These are phyloP conservation scores for Aspergillus taichungensis DNA, from an alignment of 495 filamentous ascomycete species.

Conservation along the genomic window DNA sequence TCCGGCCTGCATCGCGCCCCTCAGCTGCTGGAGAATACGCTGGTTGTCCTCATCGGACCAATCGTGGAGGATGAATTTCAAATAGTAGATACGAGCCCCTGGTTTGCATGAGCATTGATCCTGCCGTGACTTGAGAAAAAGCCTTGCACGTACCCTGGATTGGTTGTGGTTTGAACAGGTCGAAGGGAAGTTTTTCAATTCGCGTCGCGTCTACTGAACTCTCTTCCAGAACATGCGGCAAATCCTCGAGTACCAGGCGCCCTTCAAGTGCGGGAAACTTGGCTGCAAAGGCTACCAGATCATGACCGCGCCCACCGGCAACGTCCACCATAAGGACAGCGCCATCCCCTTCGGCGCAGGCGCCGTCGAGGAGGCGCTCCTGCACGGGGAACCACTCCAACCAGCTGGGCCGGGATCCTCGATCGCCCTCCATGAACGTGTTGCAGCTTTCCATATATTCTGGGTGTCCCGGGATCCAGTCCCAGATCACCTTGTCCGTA, in stretches of 20 bases:
- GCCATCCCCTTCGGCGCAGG: conserved; percentile 1
- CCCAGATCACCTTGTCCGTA: conserved; percentile 4
- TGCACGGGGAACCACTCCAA: conserved; percentile 21
- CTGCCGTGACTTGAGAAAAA: conserved; percentile 5
- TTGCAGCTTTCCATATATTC: conserved; percentile 12
- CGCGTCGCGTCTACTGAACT: conserved; percentile 7
- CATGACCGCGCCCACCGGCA: conserved; percentile 39
- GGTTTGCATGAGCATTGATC: not conserved
- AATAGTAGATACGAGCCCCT: conserved; percentile 42
- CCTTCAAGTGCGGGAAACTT: conserved; percentile 16
- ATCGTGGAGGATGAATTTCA: conserved; percentile 44
- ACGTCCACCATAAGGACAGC: conserved; percentile 41
- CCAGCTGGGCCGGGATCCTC: conserved; percentile 14
- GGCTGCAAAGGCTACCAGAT: conserved; percentile 25
- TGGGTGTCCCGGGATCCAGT: conserved; percentile 3
- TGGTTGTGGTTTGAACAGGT: conserved; percentile 32
- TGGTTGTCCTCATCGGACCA: conserved; percentile 32
- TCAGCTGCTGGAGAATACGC: conserved; percentile 30
- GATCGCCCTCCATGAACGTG: conserved; percentile 16
- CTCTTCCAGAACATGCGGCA: conserved; percentile 9
- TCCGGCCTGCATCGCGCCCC: conserved; percentile 28
- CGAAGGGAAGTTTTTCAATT: conserved; percentile 15
- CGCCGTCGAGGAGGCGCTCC: conserved; percentile 12
- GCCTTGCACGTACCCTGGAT: conserved; percentile 25
- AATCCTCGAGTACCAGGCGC: conserved; percentile 17